These are phyloP conservation scores for Paramecium caudatum DNA, from an alignment of 73 alveolate species.

Conservation along the genomic window DNA sequence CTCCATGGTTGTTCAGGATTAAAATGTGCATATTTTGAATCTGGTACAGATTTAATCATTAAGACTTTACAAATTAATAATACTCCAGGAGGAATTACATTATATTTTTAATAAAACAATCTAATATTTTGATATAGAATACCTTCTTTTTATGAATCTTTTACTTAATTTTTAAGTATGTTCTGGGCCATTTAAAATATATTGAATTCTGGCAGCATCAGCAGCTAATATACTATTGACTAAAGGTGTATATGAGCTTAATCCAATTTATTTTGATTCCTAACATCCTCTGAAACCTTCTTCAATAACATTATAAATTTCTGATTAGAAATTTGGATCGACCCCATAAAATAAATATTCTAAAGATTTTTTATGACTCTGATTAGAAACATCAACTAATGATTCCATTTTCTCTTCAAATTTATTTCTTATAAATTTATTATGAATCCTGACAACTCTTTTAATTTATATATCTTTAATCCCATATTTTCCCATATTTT, in stretches of 20 bases:
- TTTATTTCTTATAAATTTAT: slow-evolving; percentile 83
- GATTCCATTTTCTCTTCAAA: slow-evolving; percentile 86
- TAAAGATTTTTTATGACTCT: slow-evolving; percentile 81
- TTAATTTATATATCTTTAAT: slow-evolving; percentile 68
- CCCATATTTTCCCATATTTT: slow-evolving; percentile 76
- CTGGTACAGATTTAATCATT: slow-evolving; percentile 84
- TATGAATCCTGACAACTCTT: slow-evolving; percentile 86
- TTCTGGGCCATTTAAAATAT: slow-evolving; percentile 77
- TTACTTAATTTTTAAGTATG: slow-evolving; percentile 72
- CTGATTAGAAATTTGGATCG: slow-evolving; percentile 85
- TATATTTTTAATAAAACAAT: slow-evolving; percentile 78
- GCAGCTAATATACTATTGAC: slow-evolving; percentile 86
- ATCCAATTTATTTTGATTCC: slow-evolving; percentile 82
- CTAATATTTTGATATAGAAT: not conserved
- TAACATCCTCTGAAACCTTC: slow-evolving; percentile 87
- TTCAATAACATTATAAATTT: slow-evolving; percentile 86
- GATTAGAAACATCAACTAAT: slow-evolving; percentile 83
- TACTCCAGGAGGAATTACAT: slow-evolving; percentile 85
- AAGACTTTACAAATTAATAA: slow-evolving; percentile 88
- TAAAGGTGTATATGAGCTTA: slow-evolving; percentile 81
- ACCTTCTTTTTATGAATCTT: slow-evolving; percentile 72
- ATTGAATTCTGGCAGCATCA: slow-evolving; percentile 82
- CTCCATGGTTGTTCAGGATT: slow-evolving; percentile 78
- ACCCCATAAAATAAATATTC: slow-evolving; percentile 90
- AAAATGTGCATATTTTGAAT: slow-evolving; percentile 76